Conservation (phyloP, 2,329 filamentous ascomycete species). For the Penicillium sclerotiorum region DNA sequence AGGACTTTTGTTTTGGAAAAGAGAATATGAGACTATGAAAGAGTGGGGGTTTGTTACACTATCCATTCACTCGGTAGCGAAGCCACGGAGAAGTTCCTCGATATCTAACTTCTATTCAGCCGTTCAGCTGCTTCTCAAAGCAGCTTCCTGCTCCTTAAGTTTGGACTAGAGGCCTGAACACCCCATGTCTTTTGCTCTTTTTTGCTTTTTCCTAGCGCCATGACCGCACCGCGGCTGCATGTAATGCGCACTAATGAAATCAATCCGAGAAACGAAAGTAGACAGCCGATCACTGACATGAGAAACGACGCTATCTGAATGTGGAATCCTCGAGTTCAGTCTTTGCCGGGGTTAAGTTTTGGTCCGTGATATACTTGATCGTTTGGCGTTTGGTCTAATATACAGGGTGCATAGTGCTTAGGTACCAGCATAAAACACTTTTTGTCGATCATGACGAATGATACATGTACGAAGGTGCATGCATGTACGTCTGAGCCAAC, state of each 20-base stretch:
- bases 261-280: neutral
- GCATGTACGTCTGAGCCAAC: neutral
- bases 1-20: too few relatives aligned
- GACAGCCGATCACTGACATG: neutral
- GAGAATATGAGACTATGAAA: too few relatives aligned
- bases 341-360: too few relatives aligned
- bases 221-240: slow-evolving; percentile 17
- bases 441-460: neutral
- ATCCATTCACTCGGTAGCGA: slow-evolving; percentile 4
- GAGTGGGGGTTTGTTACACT: too few relatives aligned
- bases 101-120: neutral
- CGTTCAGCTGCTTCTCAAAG: slow-evolving; percentile 6
- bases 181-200: neutral
- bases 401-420: too few relatives aligned
- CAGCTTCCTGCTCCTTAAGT: slow-evolving; percentile 10
- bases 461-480: too few relatives aligned
- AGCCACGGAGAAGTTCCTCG: neutral
- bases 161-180: slow-evolving; percentile 11
- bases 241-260: slow-evolving; percentile 20
- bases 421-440: too few relatives aligned
- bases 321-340: too few relatives aligned
- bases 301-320: neutral
- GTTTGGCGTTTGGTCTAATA: too few relatives aligned
- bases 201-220: slow-evolving; percentile 10
- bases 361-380: too few relatives aligned